These are phyloP conservation scores for Psilocybe subaeruginosa DNA, from an alignment of 768 basidiomycete genomes.

Conservation along the genomic window DNA sequence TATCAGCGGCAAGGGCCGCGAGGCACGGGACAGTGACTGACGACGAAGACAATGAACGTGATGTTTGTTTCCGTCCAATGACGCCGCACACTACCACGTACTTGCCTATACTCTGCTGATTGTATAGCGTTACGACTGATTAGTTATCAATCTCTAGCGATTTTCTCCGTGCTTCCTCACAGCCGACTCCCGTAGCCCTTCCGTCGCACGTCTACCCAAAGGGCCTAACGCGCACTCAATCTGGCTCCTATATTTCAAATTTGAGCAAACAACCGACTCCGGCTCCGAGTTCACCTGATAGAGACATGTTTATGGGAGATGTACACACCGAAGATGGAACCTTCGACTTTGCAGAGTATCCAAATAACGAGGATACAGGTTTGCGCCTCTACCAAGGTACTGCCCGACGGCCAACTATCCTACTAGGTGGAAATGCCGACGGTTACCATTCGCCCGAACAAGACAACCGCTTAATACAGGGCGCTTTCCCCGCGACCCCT, in stretches of 20 bases:
- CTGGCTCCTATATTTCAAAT: conserved; percentile 49
- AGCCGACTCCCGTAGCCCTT: background rate
- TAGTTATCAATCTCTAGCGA: background rate
- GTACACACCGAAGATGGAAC: background rate
- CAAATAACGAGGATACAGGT: background rate
- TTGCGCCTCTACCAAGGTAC: background rate
- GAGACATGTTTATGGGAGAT: background rate
- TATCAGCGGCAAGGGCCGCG: conserved; percentile 3
- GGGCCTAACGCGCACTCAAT: conserved; percentile 35
- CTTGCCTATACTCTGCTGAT: conserved; percentile 4
- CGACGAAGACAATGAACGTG: background rate
- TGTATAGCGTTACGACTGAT: background rate
- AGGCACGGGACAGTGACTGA: background rate
- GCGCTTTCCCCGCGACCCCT: background rate
- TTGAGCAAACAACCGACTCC: conserved; percentile 55
- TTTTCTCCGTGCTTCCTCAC: background rate
- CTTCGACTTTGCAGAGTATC: background rate
- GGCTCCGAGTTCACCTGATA: conserved; percentile 37
- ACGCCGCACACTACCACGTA: conserved; percentile 9
- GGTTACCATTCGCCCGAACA: conserved; percentile 1
- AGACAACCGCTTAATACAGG: background rate
- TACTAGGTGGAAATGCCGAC: background rate
- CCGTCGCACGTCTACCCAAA: background rate
- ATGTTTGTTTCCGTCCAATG: conserved; percentile 1
- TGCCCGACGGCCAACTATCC: background rate